These are phyloP conservation scores for Eucalyptus microcorys DNA, from an alignment of 345 rosid genomes.

Conservation along the genomic window DNA sequence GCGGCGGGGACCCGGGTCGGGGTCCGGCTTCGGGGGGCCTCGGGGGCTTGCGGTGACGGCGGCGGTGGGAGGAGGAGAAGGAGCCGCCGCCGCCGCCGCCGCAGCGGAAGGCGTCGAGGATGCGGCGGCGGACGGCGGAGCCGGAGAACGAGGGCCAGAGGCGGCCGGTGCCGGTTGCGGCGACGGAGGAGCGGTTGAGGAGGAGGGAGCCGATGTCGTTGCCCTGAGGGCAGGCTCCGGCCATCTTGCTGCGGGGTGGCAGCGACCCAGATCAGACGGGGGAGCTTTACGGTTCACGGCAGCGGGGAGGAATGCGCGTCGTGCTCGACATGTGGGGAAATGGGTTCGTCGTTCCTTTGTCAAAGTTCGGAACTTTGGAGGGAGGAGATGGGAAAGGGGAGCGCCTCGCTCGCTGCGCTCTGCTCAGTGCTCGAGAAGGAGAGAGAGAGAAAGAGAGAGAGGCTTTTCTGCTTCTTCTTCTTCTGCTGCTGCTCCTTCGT, in stretches of 20 bases:
- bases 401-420: neutral
- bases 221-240: slow-evolving; percentile 2
- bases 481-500: neutral
- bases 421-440: neutral
- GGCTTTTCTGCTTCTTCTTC: neutral
- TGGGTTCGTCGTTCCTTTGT: neutral
- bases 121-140: slow-evolving; percentile 54
- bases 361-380: neutral
- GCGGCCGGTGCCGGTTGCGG: slow-evolving; percentile 8
- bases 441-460: neutral
- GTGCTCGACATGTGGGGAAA: neutral
- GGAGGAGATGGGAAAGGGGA: neutral
- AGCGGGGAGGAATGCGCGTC: neutral
- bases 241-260: neutral
- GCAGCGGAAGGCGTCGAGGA: slow-evolving; percentile 69
- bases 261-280: neutral
- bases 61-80: slow-evolving; percentile 9
- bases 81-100: slow-evolving; percentile 70
- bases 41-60: neutral
- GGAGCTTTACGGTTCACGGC: neutral
- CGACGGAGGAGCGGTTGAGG: slow-evolving; percentile 27
- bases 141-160: slow-evolving; percentile 54
- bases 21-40: neutral
- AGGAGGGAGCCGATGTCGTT: slow-evolving; percentile 63
- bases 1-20: neutral